Evolutionary conservation across 257 asterid species (phyloP), one percentile per base, ranked within the genome.

Genomic region (Euphrasia confusa): DNA sequence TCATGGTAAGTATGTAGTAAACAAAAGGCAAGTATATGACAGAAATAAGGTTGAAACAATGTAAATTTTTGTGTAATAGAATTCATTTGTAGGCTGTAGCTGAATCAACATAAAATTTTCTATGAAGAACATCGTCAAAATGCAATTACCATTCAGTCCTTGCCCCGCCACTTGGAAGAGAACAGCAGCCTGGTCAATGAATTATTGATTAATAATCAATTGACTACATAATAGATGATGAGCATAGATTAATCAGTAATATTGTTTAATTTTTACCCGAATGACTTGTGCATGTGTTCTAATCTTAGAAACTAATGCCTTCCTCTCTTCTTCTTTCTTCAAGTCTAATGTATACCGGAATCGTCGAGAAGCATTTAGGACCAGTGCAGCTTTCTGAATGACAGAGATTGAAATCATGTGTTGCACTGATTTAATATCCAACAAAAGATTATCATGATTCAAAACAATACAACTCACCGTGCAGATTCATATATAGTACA

Each of bases 271-370:
- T n/a, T 56, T 52, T 79, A 90, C 98, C 85, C 92, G 88, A 65
- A 91, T 76, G 70, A 91, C 98, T 82, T 91, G 98, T 45, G 96
- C 95, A 79, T 88, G 98, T 40, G 73, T 78, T 80, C 98, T 75
- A 59, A 91, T 84, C 77, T 84, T 91, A 54, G 92, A 80, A 63
- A 85, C 66, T 70, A 82, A 24, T 53, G 78, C 79, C 77, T 81
- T 85, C 86, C 83, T 77, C 80, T 90, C 98, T 70, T 91, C 96
- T 75, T 91, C 95, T 71, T 76, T 91, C 79, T 85, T 91, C 78
- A 91, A 77, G 72, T 91, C 95, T 81, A 91, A 68, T 0, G 98
- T 91, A 79, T 85, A 90, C 17, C 98, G 94, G 72, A 90, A 90
- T 70, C 98, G 76, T 58, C 98, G 85, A 18, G 98, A 85, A 33